phyloP scores from a whole-genome alignment of 306 rosid genomes.

The Vigna mungo region DNA sequence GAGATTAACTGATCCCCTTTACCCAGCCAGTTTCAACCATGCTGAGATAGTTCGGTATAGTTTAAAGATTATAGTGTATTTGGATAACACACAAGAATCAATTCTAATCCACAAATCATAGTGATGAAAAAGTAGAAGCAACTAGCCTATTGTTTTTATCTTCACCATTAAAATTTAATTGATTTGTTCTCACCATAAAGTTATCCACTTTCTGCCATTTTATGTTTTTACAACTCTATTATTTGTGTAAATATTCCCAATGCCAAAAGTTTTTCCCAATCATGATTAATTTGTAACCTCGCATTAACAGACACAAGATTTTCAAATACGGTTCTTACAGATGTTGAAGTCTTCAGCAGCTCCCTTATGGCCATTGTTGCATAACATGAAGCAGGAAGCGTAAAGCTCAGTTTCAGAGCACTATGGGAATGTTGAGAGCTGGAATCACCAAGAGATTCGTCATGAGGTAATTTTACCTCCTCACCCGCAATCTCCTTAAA shows the following conservation, averaged over 20 bases:
- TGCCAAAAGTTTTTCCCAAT: slow-evolving; percentile 10
- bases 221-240: slow-evolving; percentile 11
- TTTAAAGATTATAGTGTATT: not conserved
- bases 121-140: not conserved
- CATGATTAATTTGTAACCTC: slow-evolving; percentile 22
- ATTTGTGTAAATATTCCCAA: slow-evolving; percentile 4
- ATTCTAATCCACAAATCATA: not conserved
- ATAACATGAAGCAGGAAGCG: slow-evolving; percentile 91
- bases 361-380: slow-evolving; percentile 99
- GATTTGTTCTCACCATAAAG: not conserved
- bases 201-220: not conserved
- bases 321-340: slow-evolving; percentile 62
- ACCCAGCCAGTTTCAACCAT: slow-evolving; percentile 10
- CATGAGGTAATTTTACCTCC: slow-evolving; percentile 46
- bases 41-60: slow-evolving; percentile 4
- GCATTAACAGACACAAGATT: not conserved
- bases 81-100: no score
- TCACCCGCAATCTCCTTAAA: slow-evolving; percentile 42
- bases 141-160: no score
- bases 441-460: slow-evolving; percentile 46
- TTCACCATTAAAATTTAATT: no score
- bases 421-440: slow-evolving; percentile 63
- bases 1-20: slow-evolving; percentile 3
- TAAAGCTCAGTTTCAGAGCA: slow-evolving; percentile 87
- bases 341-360: slow-evolving; percentile 94